Conservation (phyloP, 2,329 filamentous ascomycete genomes). For the Grosmannia penicillata region DNA sequence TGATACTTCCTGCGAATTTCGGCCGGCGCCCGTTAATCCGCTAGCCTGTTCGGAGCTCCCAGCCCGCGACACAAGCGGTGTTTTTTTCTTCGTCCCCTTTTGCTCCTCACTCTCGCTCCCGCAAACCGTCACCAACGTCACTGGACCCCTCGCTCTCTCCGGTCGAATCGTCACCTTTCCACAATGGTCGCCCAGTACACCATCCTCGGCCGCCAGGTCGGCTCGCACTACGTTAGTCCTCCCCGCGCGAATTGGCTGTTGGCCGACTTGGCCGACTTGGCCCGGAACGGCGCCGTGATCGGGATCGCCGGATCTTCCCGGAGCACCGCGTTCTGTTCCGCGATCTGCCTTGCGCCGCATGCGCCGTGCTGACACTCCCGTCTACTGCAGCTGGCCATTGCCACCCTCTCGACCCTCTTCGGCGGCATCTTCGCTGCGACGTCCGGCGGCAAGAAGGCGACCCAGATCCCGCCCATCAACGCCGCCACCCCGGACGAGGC, state of each 20-base stretch:
- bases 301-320: too few relatives aligned
- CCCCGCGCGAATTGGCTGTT: background rate
- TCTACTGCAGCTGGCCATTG: constrained; percentile 37
- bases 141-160: background rate
- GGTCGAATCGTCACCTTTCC: constrained; percentile 9
- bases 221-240: constrained; percentile 44
- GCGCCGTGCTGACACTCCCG: too few relatives aligned
- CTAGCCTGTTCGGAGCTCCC: constrained; percentile 2
- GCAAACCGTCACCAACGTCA: background rate
- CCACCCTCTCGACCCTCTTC: constrained; percentile 35
- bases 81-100: constrained; percentile 4
- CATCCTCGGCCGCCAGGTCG: constrained; percentile 43
- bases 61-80: constrained; percentile 2
- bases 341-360: too few relatives aligned
- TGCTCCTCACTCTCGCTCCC: background rate
- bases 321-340: too few relatives aligned
- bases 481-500: constrained; percentile 46
- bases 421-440: constrained; percentile 29
- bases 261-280: too few relatives aligned
- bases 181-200: constrained; percentile 35
- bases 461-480: constrained; percentile 42
- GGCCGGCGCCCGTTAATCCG: constrained; percentile 2
- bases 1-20: constrained; percentile 1
- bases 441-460: constrained; percentile 26
- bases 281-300: too few relatives aligned